phyloP scores from a whole-genome alignment of 2,329 filamentous ascomycete genomes.

The Pseudogymnoascus sp. region DNA sequence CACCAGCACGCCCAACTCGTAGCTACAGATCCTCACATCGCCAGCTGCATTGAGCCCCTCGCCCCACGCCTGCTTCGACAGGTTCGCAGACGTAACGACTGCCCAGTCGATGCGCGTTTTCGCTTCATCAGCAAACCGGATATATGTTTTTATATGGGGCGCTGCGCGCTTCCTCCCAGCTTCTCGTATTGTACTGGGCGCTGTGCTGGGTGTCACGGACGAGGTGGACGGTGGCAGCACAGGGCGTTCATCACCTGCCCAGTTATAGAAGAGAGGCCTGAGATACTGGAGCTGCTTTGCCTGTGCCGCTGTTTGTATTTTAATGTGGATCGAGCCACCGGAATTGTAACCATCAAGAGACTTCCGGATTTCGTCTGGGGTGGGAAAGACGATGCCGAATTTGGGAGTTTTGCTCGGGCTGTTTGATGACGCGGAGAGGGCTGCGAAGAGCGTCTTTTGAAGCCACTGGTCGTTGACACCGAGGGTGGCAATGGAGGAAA shows the following conservation, averaged over 20 bases:
- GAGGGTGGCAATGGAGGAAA: conserved; percentile 77
- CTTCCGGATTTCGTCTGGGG: conserved; percentile 64
- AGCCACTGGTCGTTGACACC: conserved; percentile 67
- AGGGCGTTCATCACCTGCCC: conserved; percentile 52
- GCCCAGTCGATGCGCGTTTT: conserved; percentile 66
- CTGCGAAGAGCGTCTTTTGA: conserved; percentile 51
- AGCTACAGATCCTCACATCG: conserved; percentile 67
- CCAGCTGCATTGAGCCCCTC: conserved; percentile 47
- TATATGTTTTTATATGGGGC: conserved; percentile 86
- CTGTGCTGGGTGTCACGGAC: conserved; percentile 10
- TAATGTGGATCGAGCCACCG: conserved; percentile 75
- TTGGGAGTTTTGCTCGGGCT: conserved; percentile 31
- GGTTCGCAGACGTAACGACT: conserved; percentile 79
- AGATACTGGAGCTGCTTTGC: conserved; percentile 67
- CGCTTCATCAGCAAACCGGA: conserved; percentile 45
- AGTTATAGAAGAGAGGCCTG: conserved; percentile 63
- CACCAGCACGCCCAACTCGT: conserved; percentile 74
- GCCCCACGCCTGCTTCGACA: conserved; percentile 87
- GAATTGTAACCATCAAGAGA: conserved; percentile 73
- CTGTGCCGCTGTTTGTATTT: conserved; percentile 61
- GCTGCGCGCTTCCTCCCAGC: conserved; percentile 62
- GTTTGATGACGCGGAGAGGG: conserved; percentile 29
- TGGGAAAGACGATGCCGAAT: conserved; percentile 74
- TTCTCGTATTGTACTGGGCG: conserved; percentile 30
- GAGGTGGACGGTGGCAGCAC: conserved; percentile 8